Conservation (phyloP, 208 protist genomes). For the Strigomonas culicis region DNA sequence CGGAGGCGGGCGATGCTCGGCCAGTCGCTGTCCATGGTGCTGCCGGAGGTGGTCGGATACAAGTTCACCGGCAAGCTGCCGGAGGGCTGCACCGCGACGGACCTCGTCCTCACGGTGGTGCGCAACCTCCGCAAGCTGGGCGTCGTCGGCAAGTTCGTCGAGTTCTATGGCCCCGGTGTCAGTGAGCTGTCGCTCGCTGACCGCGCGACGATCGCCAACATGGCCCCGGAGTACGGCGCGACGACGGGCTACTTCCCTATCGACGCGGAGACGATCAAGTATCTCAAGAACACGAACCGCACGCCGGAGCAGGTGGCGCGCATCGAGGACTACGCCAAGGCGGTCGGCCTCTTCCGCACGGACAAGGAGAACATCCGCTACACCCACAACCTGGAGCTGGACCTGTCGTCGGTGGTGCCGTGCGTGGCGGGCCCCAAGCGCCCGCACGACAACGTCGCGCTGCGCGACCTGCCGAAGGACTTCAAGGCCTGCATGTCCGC, state of each 20-base stretch:
- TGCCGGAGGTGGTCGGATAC: slow-evolving; percentile 95
- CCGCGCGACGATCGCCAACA: slow-evolving; percentile 95
- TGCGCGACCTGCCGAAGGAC: slow-evolving; percentile 90
- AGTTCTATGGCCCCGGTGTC: slow-evolving; percentile 96
- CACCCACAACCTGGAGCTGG: slow-evolving; percentile 87
- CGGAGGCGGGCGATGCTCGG: slow-evolving; percentile 96
- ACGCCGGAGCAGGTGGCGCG: slow-evolving; percentile 69
- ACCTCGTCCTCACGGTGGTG: slow-evolving; percentile 95
- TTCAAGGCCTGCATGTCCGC: slow-evolving; percentile 90
- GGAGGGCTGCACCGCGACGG: slow-evolving; percentile 93
- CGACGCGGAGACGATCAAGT: slow-evolving; percentile 92
- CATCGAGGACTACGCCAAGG: slow-evolving; percentile 92
- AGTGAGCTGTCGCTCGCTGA: slow-evolving; percentile 90
- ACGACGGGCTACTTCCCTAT: slow-evolving; percentile 96
- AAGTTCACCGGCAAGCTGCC: slow-evolving; percentile 90
- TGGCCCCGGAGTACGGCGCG: slow-evolving; percentile 97
- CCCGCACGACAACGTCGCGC: slow-evolving; percentile 93
- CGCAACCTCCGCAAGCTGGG: slow-evolving; percentile 92
- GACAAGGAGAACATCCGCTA: slow-evolving; percentile 82
- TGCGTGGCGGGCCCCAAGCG: slow-evolving; percentile 94
- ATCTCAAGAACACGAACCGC: slow-evolving; percentile 89
- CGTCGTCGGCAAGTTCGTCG: slow-evolving; percentile 97
- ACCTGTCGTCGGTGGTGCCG: slow-evolving; percentile 89
- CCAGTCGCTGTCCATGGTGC: slow-evolving; percentile 94
- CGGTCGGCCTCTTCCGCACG: slow-evolving; percentile 81